A percentile compares a stretch with the other conserved stretches of the same genome.
Evolutionary conservation across 2,329 filamentous ascomycete species (phyloP).

Genomic region (Arachnopeziza araneosa): DNA sequence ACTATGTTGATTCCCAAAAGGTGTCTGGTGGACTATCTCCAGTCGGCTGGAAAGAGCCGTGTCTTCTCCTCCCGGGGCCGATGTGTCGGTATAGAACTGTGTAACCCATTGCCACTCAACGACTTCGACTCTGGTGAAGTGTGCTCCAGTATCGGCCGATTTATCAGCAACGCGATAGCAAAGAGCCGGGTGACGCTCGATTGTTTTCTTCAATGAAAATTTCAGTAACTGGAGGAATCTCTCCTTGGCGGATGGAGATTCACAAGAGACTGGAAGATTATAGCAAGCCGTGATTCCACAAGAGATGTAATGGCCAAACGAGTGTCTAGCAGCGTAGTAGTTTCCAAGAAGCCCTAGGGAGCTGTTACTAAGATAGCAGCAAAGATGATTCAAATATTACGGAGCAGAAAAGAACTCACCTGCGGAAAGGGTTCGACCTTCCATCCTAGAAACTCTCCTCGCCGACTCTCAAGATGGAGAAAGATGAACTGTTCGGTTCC

Average conservation of each 20-base stretch:
- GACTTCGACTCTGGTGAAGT: conserved; percentile 9
- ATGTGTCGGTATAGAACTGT: background rate
- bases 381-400: too few species aligned
- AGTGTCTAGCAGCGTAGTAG: conserved; percentile 15
- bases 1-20: conserved; percentile 11
- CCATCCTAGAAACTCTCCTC: background rate
- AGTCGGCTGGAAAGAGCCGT: conserved; percentile 8
- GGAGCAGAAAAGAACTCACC: conserved; percentile 1
- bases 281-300: conserved; percentile 11
- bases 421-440: background rate
- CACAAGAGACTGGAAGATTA: background rate
- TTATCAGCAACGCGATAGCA: conserved; percentile 15
- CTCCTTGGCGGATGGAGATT: background rate
- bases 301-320: conserved; percentile 12
- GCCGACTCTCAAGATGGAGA: too few species aligned
- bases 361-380: background rate
- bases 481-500: too few species aligned
- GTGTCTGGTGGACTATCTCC: conserved; percentile 14
- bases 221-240: conserved; percentile 4
- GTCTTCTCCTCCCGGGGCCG: conserved; percentile 5
- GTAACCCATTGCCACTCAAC: conserved; percentile 1
- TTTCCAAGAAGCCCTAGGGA: conserved; percentile 12
- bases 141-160: conserved; percentile 7
- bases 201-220: conserved; percentile 10
- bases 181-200: conserved; percentile 15